Evolutionary conservation across 108 stramenopile genomes (phyloP), one percentile per base, ranked within the genome.

Genomic region (Nitzschia putrida): DNA sequence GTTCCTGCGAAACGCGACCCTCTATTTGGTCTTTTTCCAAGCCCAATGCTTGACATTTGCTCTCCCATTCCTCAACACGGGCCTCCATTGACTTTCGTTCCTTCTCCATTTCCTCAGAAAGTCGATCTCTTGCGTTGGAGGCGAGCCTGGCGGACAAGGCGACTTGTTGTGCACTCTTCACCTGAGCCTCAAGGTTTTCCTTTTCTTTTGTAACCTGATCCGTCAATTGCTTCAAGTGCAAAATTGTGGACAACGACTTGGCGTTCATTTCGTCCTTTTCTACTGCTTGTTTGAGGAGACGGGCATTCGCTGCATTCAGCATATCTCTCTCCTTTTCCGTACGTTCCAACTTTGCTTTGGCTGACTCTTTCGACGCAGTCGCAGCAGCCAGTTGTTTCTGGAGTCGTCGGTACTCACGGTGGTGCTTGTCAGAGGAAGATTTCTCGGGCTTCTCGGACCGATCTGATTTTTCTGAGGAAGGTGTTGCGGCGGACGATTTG

Each of bases 261-360:
- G 89, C 91, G 74, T 92, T 95, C 83, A 91, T 91, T 39, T 95
- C 91, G 53, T 95, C 94, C 69, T 92, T 92, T 52, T 95, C 91
- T 3, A 86, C 74, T 64, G 79, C 83, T 58, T 93, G 91, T 53
- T 88, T 85, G 25, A 87, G 68, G 21, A 95, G 68, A 58, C 91
- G 71, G 13, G 85, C 69, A 69, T 92, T 90, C 42, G 84, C 84
- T 73, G 86, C 81, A 54, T 79, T 77, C 1, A 92, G 53, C 45
- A 64, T 52, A 43, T 92, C 88, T 45, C 84, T 57, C 71, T 95
- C 91, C 63, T 87, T 88, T 49, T 92, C 91, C 12, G 73, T 77
- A 64, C 84, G 64, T 76, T 89, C 90, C 37, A 85, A 84, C 68
- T 91, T 94, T 45, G 84, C 76, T 61, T 89, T 90, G 6, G 83